Conservation (phyloP, 768 basidiomycete genomes). For the Gloeopeniophorella convolvens region DNA sequence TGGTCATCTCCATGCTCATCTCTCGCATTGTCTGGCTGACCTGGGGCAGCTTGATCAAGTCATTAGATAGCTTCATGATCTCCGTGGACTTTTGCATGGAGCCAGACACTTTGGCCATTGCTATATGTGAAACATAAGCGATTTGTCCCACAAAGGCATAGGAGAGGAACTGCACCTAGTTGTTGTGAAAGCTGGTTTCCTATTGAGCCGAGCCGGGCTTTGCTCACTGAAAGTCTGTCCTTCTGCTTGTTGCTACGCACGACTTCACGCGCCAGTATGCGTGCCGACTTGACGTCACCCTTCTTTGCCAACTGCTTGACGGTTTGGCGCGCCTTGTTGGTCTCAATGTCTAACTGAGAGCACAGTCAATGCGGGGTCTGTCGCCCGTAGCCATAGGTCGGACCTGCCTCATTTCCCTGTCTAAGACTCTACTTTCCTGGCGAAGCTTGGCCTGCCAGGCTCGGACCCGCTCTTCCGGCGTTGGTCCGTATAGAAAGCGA, state of each 20-base stretch:
- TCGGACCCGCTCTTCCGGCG: conserved; percentile 88
- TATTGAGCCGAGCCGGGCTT: conserved; percentile 89
- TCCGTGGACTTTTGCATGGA: conserved; percentile 96
- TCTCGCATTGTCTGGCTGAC: conserved; percentile 90
- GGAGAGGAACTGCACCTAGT: conserved; percentile 55
- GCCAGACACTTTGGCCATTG: conserved; percentile 97
- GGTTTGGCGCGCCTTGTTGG: conserved; percentile 67
- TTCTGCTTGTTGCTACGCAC: conserved; percentile 93
- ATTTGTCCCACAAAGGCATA: neutral
- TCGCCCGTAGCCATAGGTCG: conserved; percentile 26
- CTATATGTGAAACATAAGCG: conserved; percentile 34
- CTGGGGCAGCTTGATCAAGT: conserved; percentile 86
- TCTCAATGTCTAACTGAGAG: conserved; percentile 71
- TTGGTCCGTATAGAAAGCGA: conserved; percentile 92
- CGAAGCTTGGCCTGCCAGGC: conserved; percentile 89
- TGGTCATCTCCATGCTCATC: conserved; percentile 99
- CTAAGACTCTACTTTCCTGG: conserved; percentile 72
- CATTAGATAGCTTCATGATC: conserved; percentile 98
- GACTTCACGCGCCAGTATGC: conserved; percentile 90
- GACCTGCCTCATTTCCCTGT: conserved; percentile 96
- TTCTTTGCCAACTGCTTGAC: conserved; percentile 88
- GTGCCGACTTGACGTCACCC: conserved; percentile 88
- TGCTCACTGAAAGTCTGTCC: conserved; percentile 84
- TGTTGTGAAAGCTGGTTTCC: conserved; percentile 86
- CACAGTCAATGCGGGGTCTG: conserved; percentile 13